Evolutionary conservation across 257 asterid genomes (phyloP).

Genomic region (Striga asiatica): DNA sequence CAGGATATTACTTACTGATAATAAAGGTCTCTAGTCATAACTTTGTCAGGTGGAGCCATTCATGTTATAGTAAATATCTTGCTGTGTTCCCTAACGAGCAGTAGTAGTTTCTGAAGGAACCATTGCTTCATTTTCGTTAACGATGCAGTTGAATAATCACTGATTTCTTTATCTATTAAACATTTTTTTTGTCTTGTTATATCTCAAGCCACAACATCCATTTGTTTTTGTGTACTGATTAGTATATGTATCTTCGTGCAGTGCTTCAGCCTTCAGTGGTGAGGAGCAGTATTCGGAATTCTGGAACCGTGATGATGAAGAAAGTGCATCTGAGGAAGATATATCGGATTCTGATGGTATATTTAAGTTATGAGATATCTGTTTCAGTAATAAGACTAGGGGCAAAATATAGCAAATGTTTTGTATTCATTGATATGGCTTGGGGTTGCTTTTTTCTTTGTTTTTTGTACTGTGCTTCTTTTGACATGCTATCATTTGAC

Average conservation of each 20-base stretch:
- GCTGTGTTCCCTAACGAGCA: neutral
- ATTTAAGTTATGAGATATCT: conserved; percentile 3
- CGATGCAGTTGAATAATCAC: conserved; percentile 4
- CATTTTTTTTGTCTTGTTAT: neutral
- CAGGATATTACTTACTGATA: neutral
- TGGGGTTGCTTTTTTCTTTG: conserved; percentile 11
- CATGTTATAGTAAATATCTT: too few relatives aligned
- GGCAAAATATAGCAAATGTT: neutral
- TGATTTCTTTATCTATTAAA: conserved; percentile 5
- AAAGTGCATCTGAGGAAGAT: conserved; percentile 78
- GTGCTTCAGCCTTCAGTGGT: conserved; percentile 32
- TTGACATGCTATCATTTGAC: conserved; percentile 11
- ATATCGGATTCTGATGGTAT: conserved; percentile 93
- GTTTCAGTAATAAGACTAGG: neutral
- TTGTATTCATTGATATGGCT: neutral
- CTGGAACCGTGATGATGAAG: conserved; percentile 86
- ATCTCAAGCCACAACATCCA: too few relatives aligned
- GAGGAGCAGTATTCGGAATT: conserved; percentile 59
- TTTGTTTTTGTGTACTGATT: conserved; percentile 11
- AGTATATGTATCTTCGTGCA: conserved; percentile 20
- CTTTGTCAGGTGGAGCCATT: too few relatives aligned
- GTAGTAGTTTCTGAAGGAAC: neutral
- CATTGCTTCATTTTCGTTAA: neutral
- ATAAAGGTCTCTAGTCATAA: neutral
- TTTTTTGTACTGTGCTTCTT: too few relatives aligned